Conservation (phyloP, 805 yeast genomes). For the Saccharomycopsis vini region DNA sequence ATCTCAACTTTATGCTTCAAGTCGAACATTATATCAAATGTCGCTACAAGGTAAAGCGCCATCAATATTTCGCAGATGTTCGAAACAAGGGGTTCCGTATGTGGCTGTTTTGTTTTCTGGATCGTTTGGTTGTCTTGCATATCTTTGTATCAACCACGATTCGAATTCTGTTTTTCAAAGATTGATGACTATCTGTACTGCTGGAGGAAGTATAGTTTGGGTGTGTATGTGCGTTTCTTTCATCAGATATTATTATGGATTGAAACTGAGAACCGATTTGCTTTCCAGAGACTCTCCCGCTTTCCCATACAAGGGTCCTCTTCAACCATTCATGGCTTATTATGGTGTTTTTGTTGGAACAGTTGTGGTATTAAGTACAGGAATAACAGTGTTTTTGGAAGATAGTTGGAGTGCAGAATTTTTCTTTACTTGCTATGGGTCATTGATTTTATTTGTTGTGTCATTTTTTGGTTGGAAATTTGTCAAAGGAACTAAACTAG, state of each 20-base stretch:
- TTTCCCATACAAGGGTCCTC: conserved; percentile 61
- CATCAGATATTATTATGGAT: conserved; percentile 45
- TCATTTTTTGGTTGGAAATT: conserved; percentile 49
- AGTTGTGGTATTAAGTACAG: conserved; percentile 46
- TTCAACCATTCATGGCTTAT: conserved; percentile 61
- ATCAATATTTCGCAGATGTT: conserved; percentile 47
- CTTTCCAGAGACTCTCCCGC: conserved; percentile 36
- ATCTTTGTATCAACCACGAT: conserved; percentile 39
- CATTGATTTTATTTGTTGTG: conserved; percentile 42
- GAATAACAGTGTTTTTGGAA: conserved; percentile 50
- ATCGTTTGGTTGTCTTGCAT: conserved; percentile 44
- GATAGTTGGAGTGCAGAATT: conserved; percentile 52
- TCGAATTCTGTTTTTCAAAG: conserved; percentile 50
- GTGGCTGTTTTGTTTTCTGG: conserved; percentile 53
- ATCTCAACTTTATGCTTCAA: conserved; percentile 52
- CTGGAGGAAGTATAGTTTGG: conserved; percentile 64
- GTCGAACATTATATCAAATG: conserved; percentile 47
- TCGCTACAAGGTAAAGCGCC: conserved; percentile 56
- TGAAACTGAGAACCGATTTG: conserved; percentile 47
- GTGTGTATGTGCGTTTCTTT: conserved; percentile 51
- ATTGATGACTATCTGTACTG: conserved; percentile 47
- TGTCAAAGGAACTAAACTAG: conserved; percentile 53
- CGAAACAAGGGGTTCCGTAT: conserved; percentile 63
- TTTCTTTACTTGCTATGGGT: conserved; percentile 59
- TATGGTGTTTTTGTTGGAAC: conserved; percentile 50